Conservation (phyloP, 2,329 filamentous ascomycete species). For the Ramichloridium luteum region DNA sequence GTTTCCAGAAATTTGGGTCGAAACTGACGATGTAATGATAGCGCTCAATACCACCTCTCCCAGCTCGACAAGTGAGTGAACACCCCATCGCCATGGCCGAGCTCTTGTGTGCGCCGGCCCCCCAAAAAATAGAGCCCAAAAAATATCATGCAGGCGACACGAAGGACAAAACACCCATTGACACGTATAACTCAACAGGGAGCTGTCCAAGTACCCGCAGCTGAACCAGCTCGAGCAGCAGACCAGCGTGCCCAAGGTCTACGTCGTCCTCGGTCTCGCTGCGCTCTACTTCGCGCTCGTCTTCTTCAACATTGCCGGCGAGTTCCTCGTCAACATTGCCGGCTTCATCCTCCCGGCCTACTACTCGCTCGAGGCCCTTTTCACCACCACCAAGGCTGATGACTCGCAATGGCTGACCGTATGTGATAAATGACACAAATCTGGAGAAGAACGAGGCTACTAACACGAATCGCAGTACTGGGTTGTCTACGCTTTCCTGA, state of each 20-base stretch:
- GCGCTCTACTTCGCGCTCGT: conserved; percentile 83
- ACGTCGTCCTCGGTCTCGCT: conserved; percentile 62
- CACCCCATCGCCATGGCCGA: too few relatives aligned
- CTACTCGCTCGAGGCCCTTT: conserved; percentile 70
- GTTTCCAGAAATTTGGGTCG: too few relatives aligned
- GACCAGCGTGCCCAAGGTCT: conserved; percentile 72
- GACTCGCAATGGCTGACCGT: conserved; percentile 68
- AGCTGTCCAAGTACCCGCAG: conserved; percentile 77
- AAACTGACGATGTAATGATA: too few relatives aligned
- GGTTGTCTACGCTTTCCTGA: conserved; percentile 75
- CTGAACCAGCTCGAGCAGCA: conserved; percentile 80
- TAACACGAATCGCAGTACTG: too few relatives aligned
- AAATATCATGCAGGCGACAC: not conserved
- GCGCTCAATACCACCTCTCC: conserved; percentile 48
- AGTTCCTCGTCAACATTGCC: conserved; percentile 76
- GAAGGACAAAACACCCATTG: conserved; percentile 2
- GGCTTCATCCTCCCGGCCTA: conserved; percentile 74
- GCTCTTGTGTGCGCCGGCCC: too few relatives aligned
- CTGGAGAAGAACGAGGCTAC: too few relatives aligned
- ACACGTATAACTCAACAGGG: conserved; percentile 16
- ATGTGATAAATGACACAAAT: conserved; percentile 2
- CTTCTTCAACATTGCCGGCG: conserved; percentile 82
- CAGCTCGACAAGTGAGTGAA: conserved; percentile 71
- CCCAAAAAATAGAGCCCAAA: not conserved
- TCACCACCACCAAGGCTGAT: conserved; percentile 57